These are phyloP conservation scores for Podospora fimiseda DNA, from an alignment of 495 filamentous ascomycete genomes.

Conservation along the genomic window DNA sequence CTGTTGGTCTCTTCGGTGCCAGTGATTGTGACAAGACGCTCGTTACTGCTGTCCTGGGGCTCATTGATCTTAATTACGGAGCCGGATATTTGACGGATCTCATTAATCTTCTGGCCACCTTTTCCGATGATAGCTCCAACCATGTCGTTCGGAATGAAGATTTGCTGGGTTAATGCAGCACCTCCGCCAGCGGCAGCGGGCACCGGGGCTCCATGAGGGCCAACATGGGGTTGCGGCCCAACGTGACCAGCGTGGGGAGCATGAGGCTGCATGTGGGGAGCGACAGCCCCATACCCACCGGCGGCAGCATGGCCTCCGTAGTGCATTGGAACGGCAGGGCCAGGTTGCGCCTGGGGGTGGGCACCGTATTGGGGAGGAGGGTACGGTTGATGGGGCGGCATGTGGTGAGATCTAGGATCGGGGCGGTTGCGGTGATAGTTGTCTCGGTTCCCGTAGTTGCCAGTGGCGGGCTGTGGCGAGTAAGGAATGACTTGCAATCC, in stretches of 20 bases:
- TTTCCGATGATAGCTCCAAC: conserved; percentile 98
- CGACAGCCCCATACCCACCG: conserved; percentile 57
- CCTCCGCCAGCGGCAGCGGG: conserved; percentile 66
- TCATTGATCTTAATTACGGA: conserved; percentile 99
- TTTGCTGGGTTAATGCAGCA: conserved; percentile 91
- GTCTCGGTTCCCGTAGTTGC: conserved; percentile 87
- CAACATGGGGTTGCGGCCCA: conserved; percentile 41
- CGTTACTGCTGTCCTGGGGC: conserved; percentile 97
- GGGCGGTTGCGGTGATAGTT: conserved; percentile 61
- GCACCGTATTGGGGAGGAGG: conserved; percentile 56
- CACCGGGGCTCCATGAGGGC: conserved; percentile 63
- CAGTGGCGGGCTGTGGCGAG: conserved; percentile 82
- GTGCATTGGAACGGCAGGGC: conserved; percentile 63
- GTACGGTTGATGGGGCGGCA: conserved; percentile 36
- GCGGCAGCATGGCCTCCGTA: conserved; percentile 49
- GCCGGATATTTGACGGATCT: conserved; percentile 91
- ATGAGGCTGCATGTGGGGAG: conserved; percentile 69
- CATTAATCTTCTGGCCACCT: conserved; percentile 98
- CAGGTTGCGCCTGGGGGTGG: conserved; percentile 53
- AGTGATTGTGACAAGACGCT: conserved; percentile 93
- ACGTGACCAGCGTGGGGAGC: conserved; percentile 51
- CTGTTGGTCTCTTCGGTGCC: conserved; percentile 97
- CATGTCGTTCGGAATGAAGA: conserved; percentile 99
- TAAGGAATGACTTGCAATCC: conserved; percentile 98
- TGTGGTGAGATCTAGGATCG: conserved; percentile 56